Percentiles rank a stretch among this genome's conserved stretches.
Evolutionary conservation across 148 eudicot species (phyloP).

Genomic region (Hydrangea macrophylla): DNA sequence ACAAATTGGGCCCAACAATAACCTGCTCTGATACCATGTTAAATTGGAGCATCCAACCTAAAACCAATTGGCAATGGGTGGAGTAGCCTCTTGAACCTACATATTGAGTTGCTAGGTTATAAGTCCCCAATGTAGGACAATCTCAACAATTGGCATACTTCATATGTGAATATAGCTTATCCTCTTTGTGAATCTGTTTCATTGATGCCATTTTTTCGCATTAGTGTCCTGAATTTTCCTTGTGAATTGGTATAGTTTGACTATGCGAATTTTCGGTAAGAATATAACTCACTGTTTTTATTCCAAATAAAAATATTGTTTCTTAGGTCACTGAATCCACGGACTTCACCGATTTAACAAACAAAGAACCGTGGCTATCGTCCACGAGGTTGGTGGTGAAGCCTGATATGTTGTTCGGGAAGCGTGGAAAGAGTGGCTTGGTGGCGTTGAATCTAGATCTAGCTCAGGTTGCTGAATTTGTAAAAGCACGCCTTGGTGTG

Average conservation of each 20-base stretch:
- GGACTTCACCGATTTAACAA: constrained; percentile 50
- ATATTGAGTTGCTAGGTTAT: no score
- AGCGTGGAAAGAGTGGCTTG: constrained; percentile 87
- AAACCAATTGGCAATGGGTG: no score
- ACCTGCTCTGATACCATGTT: no score
- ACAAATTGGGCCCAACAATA: no score
- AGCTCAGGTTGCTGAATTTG: constrained; percentile 78
- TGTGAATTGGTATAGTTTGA: neutral
- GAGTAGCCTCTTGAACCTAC: no score
- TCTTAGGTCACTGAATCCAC: constrained; percentile 61
- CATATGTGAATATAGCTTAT: neutral
- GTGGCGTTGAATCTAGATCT: constrained; percentile 75
- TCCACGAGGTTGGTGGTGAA: constrained; percentile 74
- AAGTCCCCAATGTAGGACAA: no score
- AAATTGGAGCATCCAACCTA: no score
- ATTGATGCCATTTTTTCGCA: neutral
- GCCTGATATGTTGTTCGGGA: constrained; percentile 86
- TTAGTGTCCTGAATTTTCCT: neutral
- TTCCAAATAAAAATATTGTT: neutral
- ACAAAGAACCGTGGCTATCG: constrained; percentile 71
- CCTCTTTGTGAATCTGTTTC: neutral
- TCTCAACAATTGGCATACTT: neutral
- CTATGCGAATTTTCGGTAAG: neutral
- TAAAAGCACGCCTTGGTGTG: constrained; percentile 64
- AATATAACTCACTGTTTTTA: neutral